Evolutionary conservation across 1,284 basidiomycete genomes (phyloP).

Genomic region (Rhodotorula sp.): DNA sequence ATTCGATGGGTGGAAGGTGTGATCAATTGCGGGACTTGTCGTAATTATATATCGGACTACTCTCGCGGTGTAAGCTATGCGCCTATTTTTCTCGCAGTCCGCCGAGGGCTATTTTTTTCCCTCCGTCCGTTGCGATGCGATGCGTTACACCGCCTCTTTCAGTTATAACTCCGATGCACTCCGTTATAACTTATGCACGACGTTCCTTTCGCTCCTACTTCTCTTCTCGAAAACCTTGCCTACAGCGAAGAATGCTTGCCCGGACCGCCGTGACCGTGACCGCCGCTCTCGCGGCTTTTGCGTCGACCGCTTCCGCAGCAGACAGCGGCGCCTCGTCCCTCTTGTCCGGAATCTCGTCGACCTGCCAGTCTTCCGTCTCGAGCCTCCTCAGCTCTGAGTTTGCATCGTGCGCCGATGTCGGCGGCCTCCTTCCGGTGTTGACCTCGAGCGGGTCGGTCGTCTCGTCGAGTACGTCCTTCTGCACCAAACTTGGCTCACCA

Average conservation of each 20-base stretch:
- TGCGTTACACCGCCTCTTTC: not conserved
- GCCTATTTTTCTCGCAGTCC: too few relatives aligned
- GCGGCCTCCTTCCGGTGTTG: slow-evolving; percentile 11
- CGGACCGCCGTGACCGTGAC: not conserved
- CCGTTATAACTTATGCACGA: too few relatives aligned
- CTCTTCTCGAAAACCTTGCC: not conserved
- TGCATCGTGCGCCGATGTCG: slow-evolving; percentile 18
- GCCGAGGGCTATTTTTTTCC: too few relatives aligned
- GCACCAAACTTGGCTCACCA: not conserved
- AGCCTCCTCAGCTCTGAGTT: slow-evolving; percentile 3
- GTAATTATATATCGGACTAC: not conserved
- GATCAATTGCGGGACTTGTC: not conserved
- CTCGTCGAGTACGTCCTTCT: not conserved
- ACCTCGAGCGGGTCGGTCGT: slow-evolving; percentile 10
- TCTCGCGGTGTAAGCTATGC: not conserved
- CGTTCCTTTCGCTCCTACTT: not conserved
- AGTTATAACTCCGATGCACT: too few relatives aligned
- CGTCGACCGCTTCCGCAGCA: not conserved
- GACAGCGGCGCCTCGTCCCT: not conserved
- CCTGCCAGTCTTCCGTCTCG: slow-evolving; percentile 1
- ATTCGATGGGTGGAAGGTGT: slow-evolving; percentile 40
- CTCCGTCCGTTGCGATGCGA: too few relatives aligned
- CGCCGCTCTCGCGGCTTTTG: not conserved
- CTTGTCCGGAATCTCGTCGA: slow-evolving; percentile 3
- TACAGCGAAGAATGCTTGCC: slow-evolving; percentile 6